Evolutionary conservation across 176 grass and related monocot species (phyloP).

Genomic region (Rhynchospora breviuscula): DNA sequence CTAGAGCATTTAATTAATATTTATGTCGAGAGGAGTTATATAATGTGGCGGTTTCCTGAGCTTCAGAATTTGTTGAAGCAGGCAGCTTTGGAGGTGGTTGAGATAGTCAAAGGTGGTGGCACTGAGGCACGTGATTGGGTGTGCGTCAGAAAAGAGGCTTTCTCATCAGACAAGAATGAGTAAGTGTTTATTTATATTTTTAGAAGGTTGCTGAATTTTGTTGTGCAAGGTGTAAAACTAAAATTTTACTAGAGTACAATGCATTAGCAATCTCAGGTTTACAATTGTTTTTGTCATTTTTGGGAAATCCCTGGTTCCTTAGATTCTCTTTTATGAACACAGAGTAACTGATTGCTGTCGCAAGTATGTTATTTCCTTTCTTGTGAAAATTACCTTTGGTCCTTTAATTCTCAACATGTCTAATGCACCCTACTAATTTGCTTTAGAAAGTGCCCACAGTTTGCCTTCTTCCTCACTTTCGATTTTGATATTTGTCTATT

Average conservation of each 20-base stretch:
- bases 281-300: background rate
- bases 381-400: background rate
- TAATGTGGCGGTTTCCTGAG: conserved; percentile 98
- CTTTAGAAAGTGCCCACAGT: background rate
- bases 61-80: conserved; percentile 85
- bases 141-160: conserved; percentile 77
- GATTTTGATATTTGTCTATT: background rate
- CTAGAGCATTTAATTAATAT: conserved; percentile 96
- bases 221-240: background rate
- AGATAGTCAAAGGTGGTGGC: conserved; percentile 66
- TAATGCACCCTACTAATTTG: background rate
- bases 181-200: conserved; percentile 43
- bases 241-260: background rate
- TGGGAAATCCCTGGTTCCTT: background rate
- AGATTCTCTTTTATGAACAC: background rate
- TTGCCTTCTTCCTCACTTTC: background rate
- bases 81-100: conserved; percentile 71
- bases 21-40: conserved; percentile 89
- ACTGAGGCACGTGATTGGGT: conserved; percentile 78
- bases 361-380: background rate
- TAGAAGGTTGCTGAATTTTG: background rate
- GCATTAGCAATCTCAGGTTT: background rate
- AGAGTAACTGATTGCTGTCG: background rate
- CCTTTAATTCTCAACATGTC: background rate
- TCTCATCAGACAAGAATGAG: conserved; percentile 90